A percentile compares a stretch with the other conserved stretches of the same genome.
Evolutionary conservation across 163 green algal species (phyloP).

Genomic region (Coccomyxa subellipsoidea): DNA sequence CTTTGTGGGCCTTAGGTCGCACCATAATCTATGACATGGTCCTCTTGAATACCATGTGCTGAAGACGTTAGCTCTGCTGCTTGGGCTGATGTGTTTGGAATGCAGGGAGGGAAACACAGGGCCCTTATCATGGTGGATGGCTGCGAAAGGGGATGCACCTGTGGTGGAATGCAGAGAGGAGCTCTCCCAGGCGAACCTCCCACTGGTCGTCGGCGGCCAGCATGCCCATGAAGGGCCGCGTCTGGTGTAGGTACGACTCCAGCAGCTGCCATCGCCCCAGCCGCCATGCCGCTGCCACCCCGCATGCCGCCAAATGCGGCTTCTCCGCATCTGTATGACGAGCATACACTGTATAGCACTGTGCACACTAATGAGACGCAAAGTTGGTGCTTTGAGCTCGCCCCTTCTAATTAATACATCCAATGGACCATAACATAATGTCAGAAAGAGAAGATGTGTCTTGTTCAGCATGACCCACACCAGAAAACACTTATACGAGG

Average conservation of each 20-base stretch:
- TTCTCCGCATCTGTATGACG: not conserved
- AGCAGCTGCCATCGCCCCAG: slow-evolving; percentile 82
- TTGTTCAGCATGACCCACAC: too few species aligned
- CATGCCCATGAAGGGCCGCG: not conserved
- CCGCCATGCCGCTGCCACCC: slow-evolving; percentile 83
- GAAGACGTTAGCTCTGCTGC: too few species aligned
- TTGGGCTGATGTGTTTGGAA: not conserved
- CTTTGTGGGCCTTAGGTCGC: too few species aligned
- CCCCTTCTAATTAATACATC: too few species aligned
- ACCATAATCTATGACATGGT: too few species aligned
- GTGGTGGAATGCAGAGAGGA: slow-evolving; percentile 31
- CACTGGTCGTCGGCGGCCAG: slow-evolving; percentile 39
- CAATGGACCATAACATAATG: too few species aligned
- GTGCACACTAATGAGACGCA: too few species aligned
- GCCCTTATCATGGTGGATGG: not conserved
- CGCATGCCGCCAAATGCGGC: slow-evolving; percentile 55
- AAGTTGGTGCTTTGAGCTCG: too few species aligned
- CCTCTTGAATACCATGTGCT: too few species aligned
- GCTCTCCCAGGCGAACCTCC: slow-evolving; percentile 54
- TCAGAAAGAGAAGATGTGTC: too few species aligned
- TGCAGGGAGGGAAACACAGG: not conserved
- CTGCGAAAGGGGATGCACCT: not conserved
- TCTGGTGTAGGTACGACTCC: slow-evolving; percentile 47
- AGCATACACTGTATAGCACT: not conserved
- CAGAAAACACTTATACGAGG: too few species aligned